phyloP scores from a whole-genome alignment of 2,329 filamentous ascomycete genomes.

The Pseudocercospora eumusae region DNA sequence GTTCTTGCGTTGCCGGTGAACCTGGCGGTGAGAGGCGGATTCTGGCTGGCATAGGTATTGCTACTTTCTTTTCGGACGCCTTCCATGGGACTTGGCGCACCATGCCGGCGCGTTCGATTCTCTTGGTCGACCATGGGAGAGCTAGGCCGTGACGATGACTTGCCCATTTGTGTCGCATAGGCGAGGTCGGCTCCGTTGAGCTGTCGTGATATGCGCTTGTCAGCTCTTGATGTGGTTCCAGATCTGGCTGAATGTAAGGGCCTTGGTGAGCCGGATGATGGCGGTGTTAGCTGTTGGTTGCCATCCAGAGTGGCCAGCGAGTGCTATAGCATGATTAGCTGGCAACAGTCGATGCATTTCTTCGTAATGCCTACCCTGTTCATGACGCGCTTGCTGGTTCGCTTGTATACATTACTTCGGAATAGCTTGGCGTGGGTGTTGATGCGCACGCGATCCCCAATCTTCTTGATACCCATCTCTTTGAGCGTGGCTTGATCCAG shows the following conservation, averaged over 20 bases:
- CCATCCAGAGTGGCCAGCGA: constrained; percentile 79
- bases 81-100: constrained; percentile 60
- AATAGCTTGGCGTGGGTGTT: constrained; percentile 54
- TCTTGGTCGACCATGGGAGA: constrained; percentile 68
- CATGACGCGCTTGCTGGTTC: constrained; percentile 63
- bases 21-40: constrained; percentile 45
- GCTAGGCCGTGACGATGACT: constrained; percentile 59
- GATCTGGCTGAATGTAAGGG: constrained; percentile 57
- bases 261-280: constrained; percentile 66
- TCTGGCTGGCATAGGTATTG: constrained; percentile 51
- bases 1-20: constrained; percentile 48
- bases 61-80: constrained; percentile 52
- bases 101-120: constrained; percentile 59
- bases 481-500: constrained; percentile 96
- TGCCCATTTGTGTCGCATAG: constrained; percentile 49
- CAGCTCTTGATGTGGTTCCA: constrained; percentile 49
- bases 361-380: constrained; percentile 66
- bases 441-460: constrained; percentile 91
- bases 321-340: constrained; percentile 57
- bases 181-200: constrained; percentile 47
- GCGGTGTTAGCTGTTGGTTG: constrained; percentile 56
- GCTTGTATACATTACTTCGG: constrained; percentile 51
- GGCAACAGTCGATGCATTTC: background rate
- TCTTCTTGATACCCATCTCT: constrained; percentile 97
- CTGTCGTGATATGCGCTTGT: constrained; percentile 53